Evolutionary conservation across 2,329 filamentous ascomycete species (phyloP).

Genomic region (Colletotrichum euphorbiae): DNA sequence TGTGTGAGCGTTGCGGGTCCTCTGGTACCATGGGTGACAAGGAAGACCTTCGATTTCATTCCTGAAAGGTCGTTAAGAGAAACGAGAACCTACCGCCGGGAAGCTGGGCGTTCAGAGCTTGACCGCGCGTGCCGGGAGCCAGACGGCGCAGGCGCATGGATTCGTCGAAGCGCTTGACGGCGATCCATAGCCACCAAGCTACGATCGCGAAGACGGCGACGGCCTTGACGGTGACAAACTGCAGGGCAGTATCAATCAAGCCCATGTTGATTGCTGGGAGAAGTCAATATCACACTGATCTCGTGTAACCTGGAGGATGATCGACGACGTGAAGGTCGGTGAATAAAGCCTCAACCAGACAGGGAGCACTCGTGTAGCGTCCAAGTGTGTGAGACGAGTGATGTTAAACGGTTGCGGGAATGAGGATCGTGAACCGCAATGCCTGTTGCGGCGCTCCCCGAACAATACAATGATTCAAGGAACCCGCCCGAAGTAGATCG

Average conservation of each 20-base stretch:
- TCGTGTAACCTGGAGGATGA: not conserved
- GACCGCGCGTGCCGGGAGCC: conserved; percentile 54
- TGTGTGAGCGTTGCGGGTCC: conserved; percentile 12
- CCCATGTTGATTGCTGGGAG: conserved; percentile 53
- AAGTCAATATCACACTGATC: not conserved
- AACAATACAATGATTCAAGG: not conserved
- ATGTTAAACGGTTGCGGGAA: not conserved
- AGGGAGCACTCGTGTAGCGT: not conserved
- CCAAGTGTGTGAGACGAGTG: not conserved
- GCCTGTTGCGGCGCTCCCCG: not conserved
- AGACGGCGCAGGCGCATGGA: conserved; percentile 58
- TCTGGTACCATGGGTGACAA: not conserved
- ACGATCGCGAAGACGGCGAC: conserved; percentile 52
- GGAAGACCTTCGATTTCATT: conserved; percentile 1
- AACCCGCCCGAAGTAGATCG: not conserved
- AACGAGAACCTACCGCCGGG: conserved; percentile 58
- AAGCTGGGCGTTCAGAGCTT: conserved; percentile 49
- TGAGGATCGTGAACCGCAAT: too few species aligned
- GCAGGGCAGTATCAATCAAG: conserved; percentile 61
- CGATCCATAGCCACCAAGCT: conserved; percentile 52
- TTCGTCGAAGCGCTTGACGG: conserved; percentile 54
- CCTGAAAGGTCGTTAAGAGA: conserved; percentile 5
- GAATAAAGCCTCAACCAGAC: not conserved
- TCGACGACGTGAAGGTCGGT: not conserved
- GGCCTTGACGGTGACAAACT: conserved; percentile 56